phyloP scores from a whole-genome alignment of 345 rosid species.

The Bruguiera gymnorhiza region DNA sequence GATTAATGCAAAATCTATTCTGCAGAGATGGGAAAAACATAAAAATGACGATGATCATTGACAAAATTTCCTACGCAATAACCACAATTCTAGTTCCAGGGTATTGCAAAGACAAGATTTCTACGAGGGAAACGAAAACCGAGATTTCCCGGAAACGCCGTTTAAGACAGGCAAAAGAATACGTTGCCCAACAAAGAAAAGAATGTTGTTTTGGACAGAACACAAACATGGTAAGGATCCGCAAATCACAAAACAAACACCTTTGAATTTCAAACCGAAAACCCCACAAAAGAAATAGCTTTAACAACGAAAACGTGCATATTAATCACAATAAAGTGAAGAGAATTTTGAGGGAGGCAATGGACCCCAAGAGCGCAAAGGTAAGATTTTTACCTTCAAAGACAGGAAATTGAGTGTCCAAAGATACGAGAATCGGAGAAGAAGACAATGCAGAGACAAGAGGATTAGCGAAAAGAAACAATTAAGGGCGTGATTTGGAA shows the following conservation, averaged over 20 bases:
- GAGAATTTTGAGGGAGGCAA: neutral
- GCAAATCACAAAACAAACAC: conserved; percentile 1
- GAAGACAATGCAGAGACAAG: neutral
- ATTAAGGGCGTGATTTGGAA: neutral
- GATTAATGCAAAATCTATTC: neutral
- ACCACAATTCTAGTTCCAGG: neutral
- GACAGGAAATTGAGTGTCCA: neutral
- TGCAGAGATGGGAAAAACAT: neutral
- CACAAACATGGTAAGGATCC: neutral
- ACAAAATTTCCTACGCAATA: neutral
- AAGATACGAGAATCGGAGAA: neutral
- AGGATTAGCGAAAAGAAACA: neutral
- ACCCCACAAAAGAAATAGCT: neutral
- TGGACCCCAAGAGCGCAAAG: neutral
- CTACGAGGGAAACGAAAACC: neutral
- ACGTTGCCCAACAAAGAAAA: neutral
- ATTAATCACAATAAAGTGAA: neutral
- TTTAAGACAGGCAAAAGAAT: too few species aligned
- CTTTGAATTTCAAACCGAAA: conserved; percentile 4
- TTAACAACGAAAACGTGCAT: neutral
- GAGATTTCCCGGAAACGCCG: too few species aligned
- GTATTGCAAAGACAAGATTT: neutral
- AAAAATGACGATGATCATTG: neutral
- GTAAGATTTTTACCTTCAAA: conserved; percentile 16
- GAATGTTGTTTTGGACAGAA: neutral